Evolutionary conservation across 345 rosid genomes (phyloP).

Genomic region (Citrus maxima): DNA sequence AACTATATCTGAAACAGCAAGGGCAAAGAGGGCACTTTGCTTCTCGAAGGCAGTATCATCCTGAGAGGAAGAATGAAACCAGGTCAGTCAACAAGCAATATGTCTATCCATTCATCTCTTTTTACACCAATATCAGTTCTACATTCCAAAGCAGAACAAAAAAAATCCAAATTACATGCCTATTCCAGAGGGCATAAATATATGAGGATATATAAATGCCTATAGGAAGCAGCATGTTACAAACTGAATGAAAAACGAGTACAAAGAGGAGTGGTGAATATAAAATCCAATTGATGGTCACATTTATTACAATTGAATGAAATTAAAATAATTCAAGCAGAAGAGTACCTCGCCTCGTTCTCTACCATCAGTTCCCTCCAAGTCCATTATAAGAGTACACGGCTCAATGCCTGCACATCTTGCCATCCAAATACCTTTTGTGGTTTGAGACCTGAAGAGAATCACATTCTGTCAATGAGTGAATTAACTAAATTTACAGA

Average conservation of each 20-base stretch:
- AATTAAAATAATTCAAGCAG: neutral
- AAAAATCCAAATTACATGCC: neutral
- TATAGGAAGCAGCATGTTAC: neutral
- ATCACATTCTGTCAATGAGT: constrained; percentile 9
- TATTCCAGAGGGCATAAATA: neutral
- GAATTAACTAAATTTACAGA: constrained; percentile 12
- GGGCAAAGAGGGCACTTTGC: constrained; percentile 99
- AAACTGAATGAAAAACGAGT: neutral
- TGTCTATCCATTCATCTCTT: neutral
- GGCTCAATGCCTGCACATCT: constrained; percentile 90
- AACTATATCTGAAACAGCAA: constrained; percentile 97
- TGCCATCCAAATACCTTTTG: constrained; percentile 98
- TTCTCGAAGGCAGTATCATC: constrained; percentile 99
- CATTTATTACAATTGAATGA: neutral
- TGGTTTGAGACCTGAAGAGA: constrained; percentile 83
- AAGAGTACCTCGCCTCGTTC: constrained; percentile 94
- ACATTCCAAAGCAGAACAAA: neutral
- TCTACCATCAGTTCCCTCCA: constrained; percentile 99
- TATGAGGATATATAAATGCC: neutral
- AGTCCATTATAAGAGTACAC: constrained; percentile 90
- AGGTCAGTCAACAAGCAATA: constrained; percentile 9
- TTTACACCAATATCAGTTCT: neutral
- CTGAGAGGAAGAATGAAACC: constrained; percentile 36
- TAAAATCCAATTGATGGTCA: neutral
- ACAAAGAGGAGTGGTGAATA: neutral